Base-by-base conservation (phyloP, 106 monocot genomes). In the Allium cepa region DNA sequence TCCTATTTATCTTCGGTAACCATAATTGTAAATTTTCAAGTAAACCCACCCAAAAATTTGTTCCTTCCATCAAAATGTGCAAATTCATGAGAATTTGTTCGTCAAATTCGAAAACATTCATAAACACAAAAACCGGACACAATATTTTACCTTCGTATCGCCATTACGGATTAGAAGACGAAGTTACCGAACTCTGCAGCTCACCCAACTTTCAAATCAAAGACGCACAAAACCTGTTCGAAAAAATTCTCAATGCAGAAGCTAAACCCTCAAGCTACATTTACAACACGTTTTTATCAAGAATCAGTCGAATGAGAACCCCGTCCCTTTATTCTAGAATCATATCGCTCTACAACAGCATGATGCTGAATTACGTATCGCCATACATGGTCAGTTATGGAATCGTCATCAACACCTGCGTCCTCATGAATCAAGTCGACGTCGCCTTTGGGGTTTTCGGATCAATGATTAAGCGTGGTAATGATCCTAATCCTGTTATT, bases 401-500 rank as follows among this genome's bases (percentile, higher is more conserved):
- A 55, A 46, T 73, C 12, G 27, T 73, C 45, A 56, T 74, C 46
- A 58, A 66, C 14, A 57, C 64, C 28, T 73, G 73, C 65, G 56
- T 47, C 64, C 9, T 55, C 46, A 73, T 73, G 64, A 62, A 64
- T 5, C 56, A 58, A 12, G 66, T 66, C 8, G 73, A 74, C 66
- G 49, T 74, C 8, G 73, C 57, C 9, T 74, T 74, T 46, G 56
- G 57, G 22, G 17, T 66, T 14, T 74, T 74, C 22, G 65, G 65
- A 3, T 46, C 66, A 48, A 65, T 74, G 63, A 9, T 77, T 56
- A 72, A 73, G 45, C 64, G 59, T 6, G 71, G 78, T 15, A 53
- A 63, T 50, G 16, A 17, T n/a, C 72, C 72, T 12, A 66, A 78
- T 55, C 63, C 67, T 2, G 75, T 81, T 7, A 71, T 73, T 10